Evolutionary conservation across 169 alveolate genomes (phyloP).

Genomic region (Eimeria tenella): DNA sequence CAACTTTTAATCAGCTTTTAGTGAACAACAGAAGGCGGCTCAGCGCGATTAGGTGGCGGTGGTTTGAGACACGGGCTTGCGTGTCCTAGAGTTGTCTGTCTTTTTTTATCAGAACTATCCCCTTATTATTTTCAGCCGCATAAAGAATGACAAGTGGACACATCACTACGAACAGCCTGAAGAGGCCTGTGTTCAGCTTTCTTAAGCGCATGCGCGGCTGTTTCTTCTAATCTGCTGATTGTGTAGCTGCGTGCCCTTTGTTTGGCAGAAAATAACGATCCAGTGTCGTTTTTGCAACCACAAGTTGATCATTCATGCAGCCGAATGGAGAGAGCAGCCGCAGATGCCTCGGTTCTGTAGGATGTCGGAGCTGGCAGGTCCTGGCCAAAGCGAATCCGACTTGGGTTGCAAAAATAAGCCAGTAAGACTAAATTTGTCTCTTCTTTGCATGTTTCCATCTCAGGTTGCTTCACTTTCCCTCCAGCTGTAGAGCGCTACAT

Average conservation of each 20-base stretch:
- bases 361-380: constrained; percentile 60
- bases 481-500: no score
- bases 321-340: constrained; percentile 79
- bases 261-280: constrained; percentile 59
- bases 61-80: neutral
- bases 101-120: neutral
- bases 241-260: no score
- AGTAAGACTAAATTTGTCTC: neutral
- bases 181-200: neutral
- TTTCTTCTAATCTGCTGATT: no score
- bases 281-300: constrained; percentile 82
- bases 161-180: no score
- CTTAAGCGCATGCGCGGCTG: neutral
- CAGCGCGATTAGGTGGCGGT: no score
- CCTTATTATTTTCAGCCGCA: no score
- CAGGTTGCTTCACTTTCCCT: neutral
- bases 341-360: constrained; percentile 79
- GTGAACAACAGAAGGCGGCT: no score
- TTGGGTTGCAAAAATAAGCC: constrained; percentile 77
- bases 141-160: no score
- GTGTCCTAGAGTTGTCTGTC: neutral
- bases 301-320: constrained; percentile 74
- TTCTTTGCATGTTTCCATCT: no score
- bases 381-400: constrained; percentile 68
- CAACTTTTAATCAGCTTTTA: neutral